A percentile compares a stretch with the other conserved stretches of the same genome.
phyloP scores from a whole-genome alignment of 1,139 yeast genomes.

The Suhomyces coccinellae region DNA sequence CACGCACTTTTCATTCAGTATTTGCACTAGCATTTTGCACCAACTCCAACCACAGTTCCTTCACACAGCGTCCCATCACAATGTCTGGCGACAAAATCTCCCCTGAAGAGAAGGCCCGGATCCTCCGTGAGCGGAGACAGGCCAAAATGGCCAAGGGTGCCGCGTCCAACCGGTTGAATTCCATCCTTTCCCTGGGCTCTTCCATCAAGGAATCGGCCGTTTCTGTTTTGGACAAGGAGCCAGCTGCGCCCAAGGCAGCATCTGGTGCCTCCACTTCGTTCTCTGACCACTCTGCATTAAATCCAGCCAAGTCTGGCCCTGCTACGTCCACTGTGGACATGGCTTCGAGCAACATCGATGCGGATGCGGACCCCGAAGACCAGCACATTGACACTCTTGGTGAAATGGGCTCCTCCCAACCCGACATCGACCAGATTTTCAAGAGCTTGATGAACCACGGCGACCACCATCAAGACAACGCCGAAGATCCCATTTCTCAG shows the following conservation, averaged over 20 bases:
- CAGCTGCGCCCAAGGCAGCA: not conserved
- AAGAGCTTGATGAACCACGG: constrained; percentile 30
- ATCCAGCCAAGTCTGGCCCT: no score
- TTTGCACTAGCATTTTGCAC: not conserved
- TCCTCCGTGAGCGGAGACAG: constrained; percentile 67
- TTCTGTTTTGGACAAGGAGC: constrained; percentile 38
- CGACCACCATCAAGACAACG: constrained; percentile 8
- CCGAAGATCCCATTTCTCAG: constrained; percentile 30
- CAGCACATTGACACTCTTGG: constrained; percentile 28
- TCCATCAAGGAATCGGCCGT: constrained; percentile 36
- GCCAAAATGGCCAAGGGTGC: constrained; percentile 65
- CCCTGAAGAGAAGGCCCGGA: constrained; percentile 63
- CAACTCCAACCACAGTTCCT: not conserved
- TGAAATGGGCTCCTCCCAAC: constrained; percentile 3
- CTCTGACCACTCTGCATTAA: not conserved
- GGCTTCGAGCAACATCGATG: constrained; percentile 4
- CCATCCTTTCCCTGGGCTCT: constrained; percentile 43
- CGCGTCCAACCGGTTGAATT: constrained; percentile 56
- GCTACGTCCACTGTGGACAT: no score
- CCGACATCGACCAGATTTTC: constrained; percentile 39
- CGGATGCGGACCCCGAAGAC: constrained; percentile 39
- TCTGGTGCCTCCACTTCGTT: not conserved
- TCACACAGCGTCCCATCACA: not conserved
- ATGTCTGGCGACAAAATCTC: constrained; percentile 7
- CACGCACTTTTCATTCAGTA: not conserved